Conservation (phyloP, 148 eudicot species). For the Pouteria glomerata region DNA sequence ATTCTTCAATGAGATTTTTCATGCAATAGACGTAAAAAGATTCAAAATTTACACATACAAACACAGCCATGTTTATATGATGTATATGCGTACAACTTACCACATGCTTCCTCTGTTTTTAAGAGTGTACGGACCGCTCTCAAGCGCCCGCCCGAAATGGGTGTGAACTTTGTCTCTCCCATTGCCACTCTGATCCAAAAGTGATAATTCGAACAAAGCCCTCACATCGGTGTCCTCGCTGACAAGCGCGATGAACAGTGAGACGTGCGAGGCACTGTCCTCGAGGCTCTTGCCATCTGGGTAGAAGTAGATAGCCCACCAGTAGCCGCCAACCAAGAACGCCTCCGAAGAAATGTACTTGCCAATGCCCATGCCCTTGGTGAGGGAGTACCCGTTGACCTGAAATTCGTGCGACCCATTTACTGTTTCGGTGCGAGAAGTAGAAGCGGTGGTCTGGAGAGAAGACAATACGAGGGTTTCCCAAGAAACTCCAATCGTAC, state of each 20-base stretch:
- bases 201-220: slow-evolving; percentile 50
- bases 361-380: slow-evolving; percentile 48
- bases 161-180: slow-evolving; percentile 42
- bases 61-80: no score
- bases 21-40: no score
- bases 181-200: slow-evolving; percentile 55
- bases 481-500: slow-evolving; percentile 24
- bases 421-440: slow-evolving; percentile 33
- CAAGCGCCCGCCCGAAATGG: slow-evolving; percentile 43
- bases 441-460: slow-evolving; percentile 23
- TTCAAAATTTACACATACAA: no score
- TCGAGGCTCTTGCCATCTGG: no score
- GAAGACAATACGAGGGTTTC: slow-evolving; percentile 22
- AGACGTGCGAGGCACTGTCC: slow-evolving; percentile 39
- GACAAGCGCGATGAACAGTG: slow-evolving; percentile 51
- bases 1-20: no score
- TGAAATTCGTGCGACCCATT: slow-evolving; percentile 44
- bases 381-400: slow-evolving; percentile 37
- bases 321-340: slow-evolving; percentile 45
- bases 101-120: slow-evolving; percentile 60
- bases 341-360: slow-evolving; percentile 47
- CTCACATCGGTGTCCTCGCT: slow-evolving; percentile 50
- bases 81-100: slow-evolving; percentile 16
- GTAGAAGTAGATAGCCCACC: slow-evolving; percentile 56
- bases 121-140: slow-evolving; percentile 50